Percentiles rank a stretch among this genome's conserved stretches.
phyloP scores from a whole-genome alignment of 2,329 filamentous ascomycete species.

The Rhynchosporium secalis region DNA sequence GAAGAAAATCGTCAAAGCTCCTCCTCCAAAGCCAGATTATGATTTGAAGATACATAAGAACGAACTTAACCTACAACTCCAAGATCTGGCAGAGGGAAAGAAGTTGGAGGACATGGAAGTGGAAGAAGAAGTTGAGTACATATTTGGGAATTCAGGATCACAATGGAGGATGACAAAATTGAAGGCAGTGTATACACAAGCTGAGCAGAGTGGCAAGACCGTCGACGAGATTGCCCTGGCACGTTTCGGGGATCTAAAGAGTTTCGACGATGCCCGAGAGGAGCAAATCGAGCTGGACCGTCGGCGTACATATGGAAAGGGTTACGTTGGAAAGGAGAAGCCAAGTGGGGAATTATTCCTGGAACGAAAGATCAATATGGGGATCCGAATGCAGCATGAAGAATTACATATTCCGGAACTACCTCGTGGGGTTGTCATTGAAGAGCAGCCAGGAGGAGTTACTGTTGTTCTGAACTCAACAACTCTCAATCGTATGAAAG shows the following conservation, averaged over 20 bases:
- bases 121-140: constrained; percentile 71
- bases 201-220: constrained; percentile 68
- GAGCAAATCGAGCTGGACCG: constrained; percentile 90
- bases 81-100: constrained; percentile 57
- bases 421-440: constrained; percentile 58
- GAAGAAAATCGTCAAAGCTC: constrained; percentile 52
- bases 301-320: constrained; percentile 77
- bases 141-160: constrained; percentile 84
- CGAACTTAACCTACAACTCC: constrained; percentile 75
- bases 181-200: constrained; percentile 77
- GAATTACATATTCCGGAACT: constrained; percentile 42
- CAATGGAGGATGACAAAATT: constrained; percentile 97
- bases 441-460: constrained; percentile 51
- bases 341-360: constrained; percentile 84
- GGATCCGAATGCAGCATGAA: constrained; percentile 45
- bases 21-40: constrained; percentile 37
- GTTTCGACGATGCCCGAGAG: constrained; percentile 90
- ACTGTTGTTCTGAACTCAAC: constrained; percentile 69
- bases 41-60: constrained; percentile 62
- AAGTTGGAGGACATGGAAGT: constrained; percentile 52
- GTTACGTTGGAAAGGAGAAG: constrained; percentile 81
- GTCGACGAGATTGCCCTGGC: constrained; percentile 84
- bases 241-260: constrained; percentile 75
- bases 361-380: constrained; percentile 67
- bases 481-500: constrained; percentile 82